Evolutionary conservation across 2,329 filamentous ascomycete genomes (phyloP), one percentile per base, ranked within the genome.

Genomic region (Clarireedia monteithiana): DNA sequence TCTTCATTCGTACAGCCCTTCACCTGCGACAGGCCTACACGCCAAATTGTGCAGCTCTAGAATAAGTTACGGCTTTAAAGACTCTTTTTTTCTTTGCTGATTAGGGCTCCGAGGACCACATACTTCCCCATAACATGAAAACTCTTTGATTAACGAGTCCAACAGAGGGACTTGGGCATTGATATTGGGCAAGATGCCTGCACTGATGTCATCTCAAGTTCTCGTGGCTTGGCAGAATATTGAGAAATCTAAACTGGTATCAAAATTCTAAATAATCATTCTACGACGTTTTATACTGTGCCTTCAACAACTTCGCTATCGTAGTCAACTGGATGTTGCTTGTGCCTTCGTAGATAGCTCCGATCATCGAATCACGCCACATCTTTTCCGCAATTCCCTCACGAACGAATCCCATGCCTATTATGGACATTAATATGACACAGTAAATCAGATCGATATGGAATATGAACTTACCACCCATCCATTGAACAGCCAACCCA

Each of bases 371-470:
- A 72, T 99, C 94, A 48, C 94, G 81, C 80, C 87, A 99, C 77
- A 86, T 96, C 83, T 99, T 99, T 83, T 99, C 94, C 0, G 94
- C 94, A 57, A 96, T 84, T 0, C 94, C 94, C 72, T 99, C 94
- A 46, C 94, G 79, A 15, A 99, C 94, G 67, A 99, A 99, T 47
- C 94, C 94, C 94, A 99, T 97, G 15, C 55, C 55, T 59, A 50
- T 38, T 2, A 7, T 10, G 23, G 45, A 44, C 6, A 23, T 59
- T 47, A 60, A 34, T 10, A 49, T 24, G 3, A 10, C 46, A 30
- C 1, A 14, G 30, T 20, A 12, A 46, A 6, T n/a, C 14, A 12
- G 14, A 15, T 15, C 26, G n/a, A 52, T 7, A 36, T 40, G 15
- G 10, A 36, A 27, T 17, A 47, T 50, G 40, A 47, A 48, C 55